These are phyloP conservation scores for Penicillium sclerotigenum DNA, from an alignment of 2,329 filamentous ascomycete species.

Conservation along the genomic window DNA sequence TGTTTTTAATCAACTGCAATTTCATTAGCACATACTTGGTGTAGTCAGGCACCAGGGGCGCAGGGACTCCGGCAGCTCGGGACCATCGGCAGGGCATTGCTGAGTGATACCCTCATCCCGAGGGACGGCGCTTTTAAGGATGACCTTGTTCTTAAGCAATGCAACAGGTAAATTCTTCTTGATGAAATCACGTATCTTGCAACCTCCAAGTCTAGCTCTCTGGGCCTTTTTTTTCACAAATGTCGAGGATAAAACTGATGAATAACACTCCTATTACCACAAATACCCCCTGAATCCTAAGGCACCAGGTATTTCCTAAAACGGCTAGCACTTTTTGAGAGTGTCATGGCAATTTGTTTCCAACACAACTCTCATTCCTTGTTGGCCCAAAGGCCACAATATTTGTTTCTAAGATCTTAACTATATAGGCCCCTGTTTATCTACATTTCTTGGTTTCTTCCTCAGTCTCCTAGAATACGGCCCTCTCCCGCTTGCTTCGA, in stretches of 20 bases:
- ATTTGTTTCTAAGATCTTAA: background rate
- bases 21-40: background rate
- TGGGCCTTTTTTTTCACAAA: no score
- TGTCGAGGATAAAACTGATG: no score
- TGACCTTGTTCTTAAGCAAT: no score
- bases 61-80: no score
- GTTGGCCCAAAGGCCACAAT: background rate
- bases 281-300: background rate
- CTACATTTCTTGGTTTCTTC: background rate
- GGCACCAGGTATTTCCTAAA: background rate
- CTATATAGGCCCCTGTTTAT: background rate
- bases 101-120: no score
- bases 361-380: background rate
- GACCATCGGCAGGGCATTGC: no score
- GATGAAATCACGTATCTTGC: no score
- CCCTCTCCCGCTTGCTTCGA: background rate
- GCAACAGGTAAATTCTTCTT: no score
- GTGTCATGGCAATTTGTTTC: background rate
- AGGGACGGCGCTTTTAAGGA: no score
- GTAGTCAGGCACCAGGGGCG: background rate
- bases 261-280: no score
- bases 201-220: no score
- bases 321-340: background rate
- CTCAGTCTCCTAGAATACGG: no score
- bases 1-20: background rate